Conservation (phyloP, 495 filamentous ascomycete species). For the Rhypophila decipiens region DNA sequence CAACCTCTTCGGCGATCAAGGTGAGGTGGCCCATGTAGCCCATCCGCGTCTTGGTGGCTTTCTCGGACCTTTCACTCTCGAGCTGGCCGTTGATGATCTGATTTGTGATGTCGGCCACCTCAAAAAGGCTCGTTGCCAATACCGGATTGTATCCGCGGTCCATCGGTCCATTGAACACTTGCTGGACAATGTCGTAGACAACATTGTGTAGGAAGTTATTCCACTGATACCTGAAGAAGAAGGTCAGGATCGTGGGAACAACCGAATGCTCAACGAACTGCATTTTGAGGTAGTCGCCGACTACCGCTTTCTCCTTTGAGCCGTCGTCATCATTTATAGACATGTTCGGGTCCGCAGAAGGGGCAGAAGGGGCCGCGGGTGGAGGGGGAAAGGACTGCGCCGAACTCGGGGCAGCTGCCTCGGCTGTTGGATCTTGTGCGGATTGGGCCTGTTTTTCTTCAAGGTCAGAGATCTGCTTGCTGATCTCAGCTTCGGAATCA, state of each 20-base stretch:
- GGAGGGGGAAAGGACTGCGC: no score
- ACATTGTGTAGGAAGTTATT: slow-evolving; percentile 99
- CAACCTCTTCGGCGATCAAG: slow-evolving; percentile 95
- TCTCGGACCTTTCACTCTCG: slow-evolving; percentile 76
- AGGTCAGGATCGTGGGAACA: slow-evolving; percentile 92
- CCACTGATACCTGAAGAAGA: slow-evolving; percentile 99
- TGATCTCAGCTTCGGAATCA: no score
- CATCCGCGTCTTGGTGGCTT: slow-evolving; percentile 76
- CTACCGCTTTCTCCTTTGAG: no score
- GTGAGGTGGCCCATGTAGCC: slow-evolving; percentile 99
- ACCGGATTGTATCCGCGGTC: slow-evolving; percentile 89
- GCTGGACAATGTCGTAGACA: slow-evolving; percentile 97
- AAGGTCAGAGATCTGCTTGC: no score
- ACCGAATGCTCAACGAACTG: slow-evolving; percentile 92
- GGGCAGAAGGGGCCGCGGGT: no score
- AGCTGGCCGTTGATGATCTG: slow-evolving; percentile 86
- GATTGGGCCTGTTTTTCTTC: no score
- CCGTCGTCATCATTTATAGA: no score
- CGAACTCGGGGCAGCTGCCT: no score
- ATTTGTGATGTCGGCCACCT: slow-evolving; percentile 80
- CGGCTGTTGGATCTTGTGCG: no score
- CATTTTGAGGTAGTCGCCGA: slow-evolving; percentile 96
- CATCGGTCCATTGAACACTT: slow-evolving; percentile 98
- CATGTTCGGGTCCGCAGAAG: no score
- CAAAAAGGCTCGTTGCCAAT: slow-evolving; percentile 90